Evolutionary conservation across 805 yeast genomes (phyloP).

Genomic region (Saturnispora sekii): DNA sequence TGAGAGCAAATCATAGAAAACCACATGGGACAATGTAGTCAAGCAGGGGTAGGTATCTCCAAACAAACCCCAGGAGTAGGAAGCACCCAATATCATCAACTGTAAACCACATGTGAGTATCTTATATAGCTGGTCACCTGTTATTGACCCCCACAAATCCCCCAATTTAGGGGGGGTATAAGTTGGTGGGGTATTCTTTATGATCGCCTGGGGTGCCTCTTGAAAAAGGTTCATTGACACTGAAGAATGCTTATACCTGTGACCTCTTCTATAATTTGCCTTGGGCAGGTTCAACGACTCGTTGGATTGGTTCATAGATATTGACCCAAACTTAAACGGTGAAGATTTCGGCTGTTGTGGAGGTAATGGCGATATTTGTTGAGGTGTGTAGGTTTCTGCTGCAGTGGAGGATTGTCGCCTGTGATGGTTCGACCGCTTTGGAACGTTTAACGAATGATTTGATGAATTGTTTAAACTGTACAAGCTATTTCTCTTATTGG

Average conservation of each 20-base stretch:
- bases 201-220: conserved; percentile 73
- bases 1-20: conserved; percentile 80
- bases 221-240: conserved; percentile 93
- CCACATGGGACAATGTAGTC: conserved; percentile 74
- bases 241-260: conserved; percentile 90
- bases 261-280: conserved; percentile 83
- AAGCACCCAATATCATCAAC: conserved; percentile 38
- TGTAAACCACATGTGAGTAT: conserved; percentile 54
- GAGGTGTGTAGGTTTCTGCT: conserved; percentile 17
- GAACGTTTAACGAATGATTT: conserved; percentile 10
- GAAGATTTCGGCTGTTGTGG: conserved; percentile 18
- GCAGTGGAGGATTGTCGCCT: conserved; percentile 14
- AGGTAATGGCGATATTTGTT: conserved; percentile 12
- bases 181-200: conserved; percentile 49
- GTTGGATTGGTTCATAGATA: conserved; percentile 30
- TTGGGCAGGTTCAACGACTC: conserved; percentile 22
- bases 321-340: conserved; percentile 56
- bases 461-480: conserved; percentile 15
- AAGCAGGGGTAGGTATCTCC: conserved; percentile 48
- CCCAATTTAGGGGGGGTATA: conserved; percentile 62
- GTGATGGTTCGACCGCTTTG: conserved; percentile 9
- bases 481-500: conserved; percentile 14
- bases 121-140: conserved; percentile 46
- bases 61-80: conserved; percentile 49
- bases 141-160: conserved; percentile 57